Conservation (phyloP, 2,329 filamentous ascomycete genomes). For the Penicillium frequentans region DNA sequence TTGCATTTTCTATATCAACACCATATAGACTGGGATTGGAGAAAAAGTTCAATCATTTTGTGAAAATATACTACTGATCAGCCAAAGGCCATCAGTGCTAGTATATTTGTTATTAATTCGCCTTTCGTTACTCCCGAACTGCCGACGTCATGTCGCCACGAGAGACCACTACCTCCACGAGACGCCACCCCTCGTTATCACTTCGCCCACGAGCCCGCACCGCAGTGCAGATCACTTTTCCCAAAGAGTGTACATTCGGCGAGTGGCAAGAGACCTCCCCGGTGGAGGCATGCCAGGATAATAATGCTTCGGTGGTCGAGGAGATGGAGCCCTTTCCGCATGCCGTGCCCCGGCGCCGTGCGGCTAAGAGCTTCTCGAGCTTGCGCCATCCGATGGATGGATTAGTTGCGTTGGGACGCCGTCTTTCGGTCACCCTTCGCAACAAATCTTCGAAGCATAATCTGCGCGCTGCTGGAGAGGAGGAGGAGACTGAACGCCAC, state of each 20-base stretch:
- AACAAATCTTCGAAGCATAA: conserved; percentile 36
- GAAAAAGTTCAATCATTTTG: conserved; percentile 10
- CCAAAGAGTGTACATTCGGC: conserved; percentile 22
- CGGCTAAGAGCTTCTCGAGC: conserved; percentile 44
- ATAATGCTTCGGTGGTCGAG: conserved; percentile 30
- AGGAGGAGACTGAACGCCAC: conserved; percentile 15
- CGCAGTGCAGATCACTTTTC: conserved; percentile 24
- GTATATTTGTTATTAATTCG: conserved; percentile 11
- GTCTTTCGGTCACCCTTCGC: conserved; percentile 42
- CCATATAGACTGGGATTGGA: conserved; percentile 4
- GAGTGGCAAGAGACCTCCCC: conserved; percentile 25
- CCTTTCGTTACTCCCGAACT: conserved; percentile 2
- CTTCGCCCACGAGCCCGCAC: conserved; percentile 40
- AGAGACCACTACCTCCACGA: conserved; percentile 30
- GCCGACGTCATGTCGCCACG: conserved; percentile 31
- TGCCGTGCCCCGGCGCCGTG: conserved; percentile 32
- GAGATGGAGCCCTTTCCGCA: conserved; percentile 35
- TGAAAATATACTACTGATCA: neutral
- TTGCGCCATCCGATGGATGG: conserved; percentile 44
- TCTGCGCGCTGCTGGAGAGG: conserved; percentile 12
- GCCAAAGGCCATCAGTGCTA: neutral
- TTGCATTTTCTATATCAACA: conserved; percentile 1
- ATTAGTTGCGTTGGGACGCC: conserved; percentile 41
- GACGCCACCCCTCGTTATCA: conserved; percentile 41
- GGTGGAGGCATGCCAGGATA: conserved; percentile 23